phyloP scores from a whole-genome alignment of 148 eudicot species.

The Heliosperma pusillum region DNA sequence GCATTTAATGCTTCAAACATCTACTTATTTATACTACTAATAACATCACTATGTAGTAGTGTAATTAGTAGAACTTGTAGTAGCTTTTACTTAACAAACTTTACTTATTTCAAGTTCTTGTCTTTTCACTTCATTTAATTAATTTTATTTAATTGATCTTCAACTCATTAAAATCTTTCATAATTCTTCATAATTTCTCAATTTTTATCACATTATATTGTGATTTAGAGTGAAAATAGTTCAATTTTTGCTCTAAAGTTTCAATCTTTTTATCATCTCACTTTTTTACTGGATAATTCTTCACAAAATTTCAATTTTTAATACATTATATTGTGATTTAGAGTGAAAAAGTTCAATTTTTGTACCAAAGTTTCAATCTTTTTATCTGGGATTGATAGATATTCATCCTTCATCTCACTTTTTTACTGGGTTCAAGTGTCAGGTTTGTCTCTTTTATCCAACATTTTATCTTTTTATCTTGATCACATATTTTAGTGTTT shows the following conservation, averaged over 20 bases:
- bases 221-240: not conserved
- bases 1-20: slow-evolving; percentile 9
- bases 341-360: not conserved
- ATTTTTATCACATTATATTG: not conserved
- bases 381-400: slow-evolving; percentile 4
- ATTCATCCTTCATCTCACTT: slow-evolving; percentile 7
- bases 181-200: slow-evolving; percentile 8
- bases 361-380: slow-evolving; percentile 7
- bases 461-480: not conserved
- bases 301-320: slow-evolving; percentile 10
- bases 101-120: not conserved
- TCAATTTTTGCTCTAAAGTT: not conserved
- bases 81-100: not conserved
- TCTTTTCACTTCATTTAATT: not conserved
- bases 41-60: not conserved
- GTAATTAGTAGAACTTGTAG: not conserved
- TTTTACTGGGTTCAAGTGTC: slow-evolving; percentile 10
- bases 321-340: not conserved
- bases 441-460: slow-evolving; percentile 16
- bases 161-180: not conserved
- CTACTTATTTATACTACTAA: not conserved
- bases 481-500: not conserved
- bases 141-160: not conserved
- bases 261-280: slow-evolving; percentile 1
- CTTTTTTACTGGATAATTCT: not conserved